Conservation (phyloP, 306 rosid species). For the Cucumis melo region DNA sequence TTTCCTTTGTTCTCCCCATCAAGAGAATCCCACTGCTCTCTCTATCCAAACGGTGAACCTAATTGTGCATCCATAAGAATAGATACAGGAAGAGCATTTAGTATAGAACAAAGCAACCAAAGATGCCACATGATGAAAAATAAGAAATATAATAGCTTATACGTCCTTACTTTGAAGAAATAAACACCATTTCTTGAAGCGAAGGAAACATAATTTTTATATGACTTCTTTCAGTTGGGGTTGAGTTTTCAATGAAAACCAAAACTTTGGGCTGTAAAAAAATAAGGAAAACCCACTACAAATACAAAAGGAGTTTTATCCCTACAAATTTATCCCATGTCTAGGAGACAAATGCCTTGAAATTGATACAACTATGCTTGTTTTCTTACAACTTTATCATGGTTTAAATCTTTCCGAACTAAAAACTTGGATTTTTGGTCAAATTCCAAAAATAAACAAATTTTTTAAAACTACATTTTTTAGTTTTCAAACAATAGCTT, state of each 20-base stretch:
- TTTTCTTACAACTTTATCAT: too few species aligned
- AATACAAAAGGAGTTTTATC: not conserved
- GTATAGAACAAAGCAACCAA: not conserved
- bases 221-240: not conserved
- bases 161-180: not conserved
- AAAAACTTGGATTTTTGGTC: too few species aligned
- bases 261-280: not conserved
- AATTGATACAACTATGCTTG: not conserved
- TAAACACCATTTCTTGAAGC: not conserved
- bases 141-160: not conserved
- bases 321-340: not conserved
- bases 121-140: not conserved
- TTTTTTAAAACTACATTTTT: too few species aligned
- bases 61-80: constrained; percentile 6
- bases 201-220: not conserved
- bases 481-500: too few species aligned
- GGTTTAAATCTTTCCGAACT: too few species aligned
- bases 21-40: constrained; percentile 78
- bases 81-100: not conserved
- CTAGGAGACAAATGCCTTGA: not conserved
- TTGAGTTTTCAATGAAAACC: not conserved
- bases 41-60: constrained; percentile 94
- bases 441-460: too few species aligned
- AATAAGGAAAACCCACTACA: not conserved
- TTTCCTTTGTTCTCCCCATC: constrained; percentile 78